A percentile compares a stretch with the other conserved stretches of the same genome.
phyloP scores from a whole-genome alignment of 75 land plant genomes.

The Picea glauca region DNA sequence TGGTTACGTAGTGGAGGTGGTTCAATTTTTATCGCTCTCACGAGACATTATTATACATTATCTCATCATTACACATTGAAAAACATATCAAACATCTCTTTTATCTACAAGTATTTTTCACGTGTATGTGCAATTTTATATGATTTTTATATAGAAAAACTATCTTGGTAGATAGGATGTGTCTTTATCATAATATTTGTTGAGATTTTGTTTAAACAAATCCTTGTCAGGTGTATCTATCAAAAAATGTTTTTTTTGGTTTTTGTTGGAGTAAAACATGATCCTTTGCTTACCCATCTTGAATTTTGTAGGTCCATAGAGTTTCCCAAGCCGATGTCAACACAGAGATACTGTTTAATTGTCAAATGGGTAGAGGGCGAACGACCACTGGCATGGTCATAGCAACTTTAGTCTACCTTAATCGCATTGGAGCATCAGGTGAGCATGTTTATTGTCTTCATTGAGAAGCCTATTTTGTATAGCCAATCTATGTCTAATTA shows the following conservation, averaged over 20 bases:
- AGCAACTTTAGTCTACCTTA: conserved; percentile 85
- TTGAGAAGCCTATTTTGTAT: neutral
- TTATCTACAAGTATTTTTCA: no score
- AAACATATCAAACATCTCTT: no score
- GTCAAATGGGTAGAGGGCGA: conserved; percentile 99
- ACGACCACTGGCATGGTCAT: conserved; percentile 99
- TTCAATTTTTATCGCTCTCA: no score
- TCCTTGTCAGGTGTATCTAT: neutral
- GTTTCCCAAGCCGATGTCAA: conserved; percentile 67
- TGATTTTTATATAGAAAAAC: neutral
- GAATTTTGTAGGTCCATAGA: conserved; percentile 61
- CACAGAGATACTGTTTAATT: conserved; percentile 86
- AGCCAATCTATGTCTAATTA: neutral
- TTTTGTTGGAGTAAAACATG: neutral
- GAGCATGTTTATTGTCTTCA: neutral
- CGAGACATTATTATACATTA: no score
- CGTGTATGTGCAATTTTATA: neutral
- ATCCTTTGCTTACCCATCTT: neutral
- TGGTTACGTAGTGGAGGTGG: no score
- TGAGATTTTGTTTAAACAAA: neutral
- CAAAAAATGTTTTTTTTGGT: neutral
- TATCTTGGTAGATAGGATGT: neutral
- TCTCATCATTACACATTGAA: no score
- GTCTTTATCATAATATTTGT: neutral
- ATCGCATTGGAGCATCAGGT: conserved; percentile 88